Evolutionary conservation across 2,329 filamentous ascomycete genomes (phyloP).

Genomic region (Cordyceps militaris): DNA sequence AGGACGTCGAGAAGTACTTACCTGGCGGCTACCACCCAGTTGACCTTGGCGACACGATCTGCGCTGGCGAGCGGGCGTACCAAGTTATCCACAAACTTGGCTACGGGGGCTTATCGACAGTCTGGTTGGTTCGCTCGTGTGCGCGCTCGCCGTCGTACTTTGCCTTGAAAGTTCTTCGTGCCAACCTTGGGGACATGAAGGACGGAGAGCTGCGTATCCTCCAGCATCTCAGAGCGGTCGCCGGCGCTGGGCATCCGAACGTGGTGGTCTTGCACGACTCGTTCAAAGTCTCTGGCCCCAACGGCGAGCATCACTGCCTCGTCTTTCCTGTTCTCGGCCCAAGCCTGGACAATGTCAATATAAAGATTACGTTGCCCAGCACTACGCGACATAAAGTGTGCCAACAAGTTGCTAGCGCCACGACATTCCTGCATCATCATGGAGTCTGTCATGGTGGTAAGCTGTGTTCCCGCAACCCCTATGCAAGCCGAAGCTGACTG

Average conservation of each 20-base stretch:
- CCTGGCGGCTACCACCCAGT: neutral
- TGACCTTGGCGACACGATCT: neutral
- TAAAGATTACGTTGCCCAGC: neutral
- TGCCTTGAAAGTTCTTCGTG: neutral
- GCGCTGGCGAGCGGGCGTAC: neutral
- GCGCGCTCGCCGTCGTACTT: neutral
- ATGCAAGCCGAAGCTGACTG: neutral
- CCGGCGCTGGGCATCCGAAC: neutral
- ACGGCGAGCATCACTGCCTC: neutral
- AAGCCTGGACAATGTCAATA: neutral
- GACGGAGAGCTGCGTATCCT: neutral
- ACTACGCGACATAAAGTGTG: slow-evolving; percentile 6
- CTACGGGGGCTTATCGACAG: neutral
- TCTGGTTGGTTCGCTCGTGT: neutral
- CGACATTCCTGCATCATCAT: slow-evolving; percentile 11
- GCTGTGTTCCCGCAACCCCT: neutral
- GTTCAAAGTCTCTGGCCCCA: neutral
- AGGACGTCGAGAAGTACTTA: neutral
- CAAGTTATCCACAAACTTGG: neutral
- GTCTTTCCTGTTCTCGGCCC: neutral
- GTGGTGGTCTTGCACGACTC: neutral
- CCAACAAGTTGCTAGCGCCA: slow-evolving; percentile 13
- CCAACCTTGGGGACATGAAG: neutral
- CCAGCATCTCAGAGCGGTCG: neutral
- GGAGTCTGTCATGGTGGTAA: slow-evolving; percentile 13